phyloP scores from a whole-genome alignment of 441 rosid genomes.

The Croton setiger region DNA sequence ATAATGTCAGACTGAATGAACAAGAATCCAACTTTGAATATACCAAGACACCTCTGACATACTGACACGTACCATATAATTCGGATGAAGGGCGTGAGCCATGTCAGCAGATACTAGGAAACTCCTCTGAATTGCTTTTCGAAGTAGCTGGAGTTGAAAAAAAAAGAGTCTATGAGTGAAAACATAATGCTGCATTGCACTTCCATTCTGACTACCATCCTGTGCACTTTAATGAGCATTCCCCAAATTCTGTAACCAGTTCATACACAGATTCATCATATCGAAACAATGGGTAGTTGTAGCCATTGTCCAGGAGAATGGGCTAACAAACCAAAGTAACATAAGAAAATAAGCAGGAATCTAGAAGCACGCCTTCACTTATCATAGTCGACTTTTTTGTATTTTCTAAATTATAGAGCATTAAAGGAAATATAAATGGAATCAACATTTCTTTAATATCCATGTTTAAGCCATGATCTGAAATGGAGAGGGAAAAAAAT shows the following conservation, averaged over 20 bases:
- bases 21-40: constrained; percentile 2
- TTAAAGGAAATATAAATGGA: not conserved
- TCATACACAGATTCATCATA: not conserved
- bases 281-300: not conserved
- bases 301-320: not conserved
- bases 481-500: not conserved
- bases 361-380: not conserved
- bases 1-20: constrained; percentile 8
- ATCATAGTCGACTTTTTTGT: not conserved
- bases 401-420: not conserved
- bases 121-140: constrained; percentile 85
- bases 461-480: not conserved
- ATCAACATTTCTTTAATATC: not conserved
- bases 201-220: not conserved
- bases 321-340: not conserved
- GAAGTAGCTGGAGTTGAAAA: constrained; percentile 54
- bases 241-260: not conserved
- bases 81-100: constrained; percentile 99
- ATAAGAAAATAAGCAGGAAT: not conserved
- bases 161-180: not conserved
- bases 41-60: not conserved
- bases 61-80: constrained; percentile 55
- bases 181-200: not conserved
- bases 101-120: constrained; percentile 94
- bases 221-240: not conserved